Evolutionary conservation across 108 stramenopile genomes (phyloP).

Genomic region (Stephanodiscus minutulus): DNA sequence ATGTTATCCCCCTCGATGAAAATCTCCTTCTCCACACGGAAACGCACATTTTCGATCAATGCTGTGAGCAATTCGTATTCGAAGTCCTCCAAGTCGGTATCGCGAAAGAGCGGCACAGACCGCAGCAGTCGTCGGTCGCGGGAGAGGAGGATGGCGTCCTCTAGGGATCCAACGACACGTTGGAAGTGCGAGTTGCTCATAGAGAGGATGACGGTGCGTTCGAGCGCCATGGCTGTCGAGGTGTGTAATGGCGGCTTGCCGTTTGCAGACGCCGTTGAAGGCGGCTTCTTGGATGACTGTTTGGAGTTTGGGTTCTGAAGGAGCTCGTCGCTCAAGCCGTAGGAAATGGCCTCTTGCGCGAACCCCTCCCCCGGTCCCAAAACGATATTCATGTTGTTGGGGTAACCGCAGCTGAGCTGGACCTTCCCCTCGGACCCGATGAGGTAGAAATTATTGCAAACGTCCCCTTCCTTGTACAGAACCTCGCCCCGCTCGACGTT

Average conservation of each 20-base stretch:
- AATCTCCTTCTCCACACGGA: conserved; percentile 35
- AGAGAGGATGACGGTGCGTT: conserved; percentile 43
- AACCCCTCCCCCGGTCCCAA: conserved; percentile 43
- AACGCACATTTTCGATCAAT: conserved; percentile 28
- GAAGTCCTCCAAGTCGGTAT: conserved; percentile 46
- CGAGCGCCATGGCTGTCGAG: conserved; percentile 32
- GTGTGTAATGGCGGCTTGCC: conserved; percentile 4
- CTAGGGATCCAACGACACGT: conserved; percentile 43
- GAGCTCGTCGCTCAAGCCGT: conserved; percentile 9
- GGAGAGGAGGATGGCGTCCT: conserved; percentile 44
- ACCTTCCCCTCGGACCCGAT: conserved; percentile 57
- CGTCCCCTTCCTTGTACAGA: conserved; percentile 69
- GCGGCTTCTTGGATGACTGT: not conserved
- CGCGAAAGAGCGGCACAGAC: conserved; percentile 41
- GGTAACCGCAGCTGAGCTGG: conserved; percentile 42
- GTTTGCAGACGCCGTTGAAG: not conserved
- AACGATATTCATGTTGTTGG: conserved; percentile 16
- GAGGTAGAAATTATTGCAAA: conserved; percentile 66
- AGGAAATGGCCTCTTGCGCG: conserved; percentile 41
- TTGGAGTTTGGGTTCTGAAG: not conserved
- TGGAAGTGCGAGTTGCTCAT: conserved; percentile 34
- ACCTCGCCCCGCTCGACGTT: conserved; percentile 51
- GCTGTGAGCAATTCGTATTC: conserved; percentile 47
- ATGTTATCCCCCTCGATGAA: conserved; percentile 45
- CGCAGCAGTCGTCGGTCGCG: conserved; percentile 34